Conservation (phyloP, 2,329 filamentous ascomycete genomes). For the Apiospora sp. region DNA sequence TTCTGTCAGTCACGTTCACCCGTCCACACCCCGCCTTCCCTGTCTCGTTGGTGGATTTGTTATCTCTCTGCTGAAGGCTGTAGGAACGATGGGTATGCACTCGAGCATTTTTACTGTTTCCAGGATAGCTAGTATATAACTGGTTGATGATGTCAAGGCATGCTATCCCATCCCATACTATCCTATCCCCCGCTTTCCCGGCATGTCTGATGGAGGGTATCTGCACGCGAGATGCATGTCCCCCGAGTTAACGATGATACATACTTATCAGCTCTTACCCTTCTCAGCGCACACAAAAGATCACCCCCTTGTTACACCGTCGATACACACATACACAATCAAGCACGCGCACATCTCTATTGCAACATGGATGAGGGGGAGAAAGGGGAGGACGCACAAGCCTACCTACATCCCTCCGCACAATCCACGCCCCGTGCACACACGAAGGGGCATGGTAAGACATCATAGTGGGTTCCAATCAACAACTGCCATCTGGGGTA, state of each 20-base stretch:
- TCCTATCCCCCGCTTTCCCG: neutral
- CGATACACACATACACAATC: neutral
- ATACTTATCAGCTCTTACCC: neutral
- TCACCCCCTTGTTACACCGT: neutral
- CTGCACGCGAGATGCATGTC: neutral
- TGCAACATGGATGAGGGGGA: neutral
- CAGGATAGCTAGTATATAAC: neutral
- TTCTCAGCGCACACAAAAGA: neutral
- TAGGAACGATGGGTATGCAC: neutral
- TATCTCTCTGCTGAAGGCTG: neutral
- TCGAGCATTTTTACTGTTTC: neutral
- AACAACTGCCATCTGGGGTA: neutral
- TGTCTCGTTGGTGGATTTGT: slow-evolving; percentile 7
- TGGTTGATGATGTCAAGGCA: neutral
- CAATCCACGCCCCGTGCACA: neutral
- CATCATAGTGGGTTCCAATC: neutral
- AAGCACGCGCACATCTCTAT: neutral
- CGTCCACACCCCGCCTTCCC: slow-evolving; percentile 9
- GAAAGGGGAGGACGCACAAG: neutral
- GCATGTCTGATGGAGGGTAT: neutral
- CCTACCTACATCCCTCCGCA: neutral
- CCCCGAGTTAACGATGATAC: neutral
- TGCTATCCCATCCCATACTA: neutral
- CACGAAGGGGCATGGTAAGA: neutral
- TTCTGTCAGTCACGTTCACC: slow-evolving; percentile 9